These are phyloP conservation scores for Aspergillus egyptiacus DNA, from an alignment of 495 filamentous ascomycete species.

Conservation along the genomic window DNA sequence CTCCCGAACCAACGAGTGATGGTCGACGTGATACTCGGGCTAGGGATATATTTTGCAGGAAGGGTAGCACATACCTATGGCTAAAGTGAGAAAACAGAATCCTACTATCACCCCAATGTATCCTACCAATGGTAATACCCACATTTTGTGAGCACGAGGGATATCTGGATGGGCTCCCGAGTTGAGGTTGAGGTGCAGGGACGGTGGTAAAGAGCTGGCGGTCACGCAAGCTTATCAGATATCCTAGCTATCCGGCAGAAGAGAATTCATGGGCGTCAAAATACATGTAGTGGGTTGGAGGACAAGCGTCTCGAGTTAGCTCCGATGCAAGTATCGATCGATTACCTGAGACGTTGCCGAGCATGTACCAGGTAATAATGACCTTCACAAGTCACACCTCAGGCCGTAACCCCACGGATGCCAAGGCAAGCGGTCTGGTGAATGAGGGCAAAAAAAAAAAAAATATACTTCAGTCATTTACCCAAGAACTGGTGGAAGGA, in stretches of 20 bases:
- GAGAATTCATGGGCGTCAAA: not conserved
- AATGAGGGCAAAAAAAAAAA: too few species aligned
- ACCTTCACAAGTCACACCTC: too few species aligned
- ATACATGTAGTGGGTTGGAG: not conserved
- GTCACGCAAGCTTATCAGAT: not conserved
- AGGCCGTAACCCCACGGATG: conserved; percentile 22
- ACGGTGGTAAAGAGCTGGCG: not conserved
- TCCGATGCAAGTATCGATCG: not conserved
- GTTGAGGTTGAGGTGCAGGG: not conserved
- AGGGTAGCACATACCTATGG: conserved; percentile 63
- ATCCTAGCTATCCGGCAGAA: not conserved
- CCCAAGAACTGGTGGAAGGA: too few species aligned
- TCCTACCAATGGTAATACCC: conserved; percentile 84
- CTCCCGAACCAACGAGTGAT: too few species aligned
- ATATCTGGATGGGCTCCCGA: not conserved
- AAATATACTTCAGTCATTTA: not conserved
- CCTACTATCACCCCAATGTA: conserved; percentile 82
- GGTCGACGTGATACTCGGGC: too few species aligned
- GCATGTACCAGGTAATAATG: too few species aligned
- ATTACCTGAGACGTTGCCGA: conserved; percentile 1
- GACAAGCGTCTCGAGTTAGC: not conserved
- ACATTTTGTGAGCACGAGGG: conserved; percentile 50
- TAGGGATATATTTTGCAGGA: not conserved
- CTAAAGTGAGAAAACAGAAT: conserved; percentile 87
- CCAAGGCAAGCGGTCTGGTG: conserved; percentile 2